phyloP scores from a whole-genome alignment of 2,329 filamentous ascomycete genomes.

The Coniochaeta pulveracea region DNA sequence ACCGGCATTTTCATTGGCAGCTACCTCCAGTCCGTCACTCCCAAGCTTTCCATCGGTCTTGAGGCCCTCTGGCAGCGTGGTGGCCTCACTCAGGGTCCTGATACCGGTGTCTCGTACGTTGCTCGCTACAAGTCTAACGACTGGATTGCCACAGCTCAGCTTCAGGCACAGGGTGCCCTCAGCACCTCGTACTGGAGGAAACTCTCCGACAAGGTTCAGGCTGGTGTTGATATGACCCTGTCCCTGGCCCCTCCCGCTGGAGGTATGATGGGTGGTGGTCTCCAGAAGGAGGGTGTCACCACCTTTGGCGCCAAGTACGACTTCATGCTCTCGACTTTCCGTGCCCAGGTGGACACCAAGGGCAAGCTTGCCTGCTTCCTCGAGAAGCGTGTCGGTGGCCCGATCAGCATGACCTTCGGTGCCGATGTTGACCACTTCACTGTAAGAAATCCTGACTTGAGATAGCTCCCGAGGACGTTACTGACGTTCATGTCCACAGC shows the following conservation, averaged over 20 bases:
- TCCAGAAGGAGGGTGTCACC: slow-evolving; percentile 78
- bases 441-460: slow-evolving; percentile 44
- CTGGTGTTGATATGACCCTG: slow-evolving; percentile 87
- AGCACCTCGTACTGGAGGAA: slow-evolving; percentile 90
- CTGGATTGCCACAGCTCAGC: slow-evolving; percentile 86
- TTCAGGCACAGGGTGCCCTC: slow-evolving; percentile 78
- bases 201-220: slow-evolving; percentile 90
- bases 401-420: slow-evolving; percentile 87
- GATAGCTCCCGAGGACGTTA: neutral
- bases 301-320: slow-evolving; percentile 96
- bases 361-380: slow-evolving; percentile 87
- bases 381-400: slow-evolving; percentile 90
- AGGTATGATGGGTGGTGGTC: slow-evolving; percentile 63
- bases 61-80: slow-evolving; percentile 91
- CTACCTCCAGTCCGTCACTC: slow-evolving; percentile 89
- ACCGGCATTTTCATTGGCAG: slow-evolving; percentile 94
- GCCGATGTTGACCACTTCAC: slow-evolving; percentile 94
- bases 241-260: slow-evolving; percentile 58
- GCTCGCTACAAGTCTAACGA: slow-evolving; percentile 84
- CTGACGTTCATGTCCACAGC: slow-evolving; percentile 41
- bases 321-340: slow-evolving; percentile 90
- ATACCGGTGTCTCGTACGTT: slow-evolving; percentile 81
- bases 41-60: slow-evolving; percentile 74
- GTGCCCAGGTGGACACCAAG: slow-evolving; percentile 88
- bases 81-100: slow-evolving; percentile 74